Evolutionary conservation across 163 green algal genomes (phyloP).

Genomic region (Scenedesmus sp.): DNA sequence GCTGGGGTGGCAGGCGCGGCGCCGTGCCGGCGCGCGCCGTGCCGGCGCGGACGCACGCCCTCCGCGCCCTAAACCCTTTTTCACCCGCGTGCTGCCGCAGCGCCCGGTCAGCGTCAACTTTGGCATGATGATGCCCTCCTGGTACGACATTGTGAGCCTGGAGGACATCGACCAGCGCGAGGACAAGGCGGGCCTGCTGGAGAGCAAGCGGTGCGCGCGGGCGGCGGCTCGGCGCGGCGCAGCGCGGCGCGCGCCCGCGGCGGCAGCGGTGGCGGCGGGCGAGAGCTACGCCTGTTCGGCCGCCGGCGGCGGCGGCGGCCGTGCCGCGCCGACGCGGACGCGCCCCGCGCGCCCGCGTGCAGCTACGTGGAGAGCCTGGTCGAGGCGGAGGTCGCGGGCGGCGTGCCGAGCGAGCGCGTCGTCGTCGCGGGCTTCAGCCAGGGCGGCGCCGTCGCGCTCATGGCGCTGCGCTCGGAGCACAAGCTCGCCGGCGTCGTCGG

Average conservation of each 20-base stretch:
- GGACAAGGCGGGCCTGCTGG: conserved; percentile 67
- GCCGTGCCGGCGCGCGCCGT: too few relatives aligned
- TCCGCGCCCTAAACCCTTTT: too few relatives aligned
- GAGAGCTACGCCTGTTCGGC: neutral
- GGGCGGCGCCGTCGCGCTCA: conserved; percentile 78
- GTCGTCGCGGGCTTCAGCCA: conserved; percentile 89
- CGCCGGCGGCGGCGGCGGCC: neutral
- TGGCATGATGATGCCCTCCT: conserved; percentile 79
- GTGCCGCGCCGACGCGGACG: neutral
- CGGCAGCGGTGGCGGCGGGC: too few relatives aligned
- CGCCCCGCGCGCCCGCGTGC: neutral
- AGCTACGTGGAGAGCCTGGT: conserved; percentile 80
- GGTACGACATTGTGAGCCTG: conserved; percentile 80
- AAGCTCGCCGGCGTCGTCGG: conserved; percentile 74
- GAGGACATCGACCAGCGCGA: conserved; percentile 65
- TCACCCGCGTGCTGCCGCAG: conserved; percentile 5
- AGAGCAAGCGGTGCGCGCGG: conserved; percentile 67
- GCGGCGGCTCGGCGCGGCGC: too few relatives aligned
- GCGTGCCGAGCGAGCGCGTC: conserved; percentile 66
- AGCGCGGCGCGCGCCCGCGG: too few relatives aligned
- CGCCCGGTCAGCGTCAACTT: conserved; percentile 80
- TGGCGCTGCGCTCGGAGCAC: conserved; percentile 72
- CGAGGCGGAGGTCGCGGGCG: conserved; percentile 59
- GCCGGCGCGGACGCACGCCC: too few relatives aligned
- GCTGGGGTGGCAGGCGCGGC: too few relatives aligned